Conservation (phyloP, 345 rosid species). For the Erodium maritimum region DNA sequence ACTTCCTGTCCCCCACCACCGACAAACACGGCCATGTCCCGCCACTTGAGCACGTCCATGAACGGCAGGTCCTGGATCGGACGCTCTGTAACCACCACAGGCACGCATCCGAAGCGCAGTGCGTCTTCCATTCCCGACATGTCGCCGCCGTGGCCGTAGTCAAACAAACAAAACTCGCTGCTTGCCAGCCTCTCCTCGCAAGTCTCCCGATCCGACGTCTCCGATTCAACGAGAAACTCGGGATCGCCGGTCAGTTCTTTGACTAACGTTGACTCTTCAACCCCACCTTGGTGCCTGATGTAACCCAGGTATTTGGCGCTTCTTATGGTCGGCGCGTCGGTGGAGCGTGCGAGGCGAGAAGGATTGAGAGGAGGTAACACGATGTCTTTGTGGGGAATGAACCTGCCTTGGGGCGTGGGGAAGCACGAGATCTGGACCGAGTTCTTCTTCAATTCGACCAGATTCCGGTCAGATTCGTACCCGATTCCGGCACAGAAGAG, state of each 20-base stretch:
- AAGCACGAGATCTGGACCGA: slow-evolving; percentile 52
- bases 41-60: slow-evolving; percentile 50
- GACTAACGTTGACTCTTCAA: slow-evolving; percentile 15
- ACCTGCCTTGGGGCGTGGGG: slow-evolving; percentile 25
- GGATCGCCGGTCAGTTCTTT: slow-evolving; percentile 17
- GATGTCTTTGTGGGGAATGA: slow-evolving; percentile 49
- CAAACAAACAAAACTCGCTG: slow-evolving; percentile 43
- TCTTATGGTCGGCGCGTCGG: slow-evolving; percentile 7
- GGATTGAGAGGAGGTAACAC: slow-evolving; percentile 30
- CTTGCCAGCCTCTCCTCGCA: slow-evolving; percentile 13
- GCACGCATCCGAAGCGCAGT: slow-evolving; percentile 42
- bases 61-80: slow-evolving; percentile 51
- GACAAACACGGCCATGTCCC: slow-evolving; percentile 31
- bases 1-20: slow-evolving; percentile 21
- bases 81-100: slow-evolving; percentile 40
- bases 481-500: slow-evolving; percentile 30
- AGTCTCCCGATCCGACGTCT: slow-evolving; percentile 30
- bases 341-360: slow-evolving; percentile 12
- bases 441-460: slow-evolving; percentile 52
- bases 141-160: slow-evolving; percentile 29
- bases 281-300: slow-evolving; percentile 17
- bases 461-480: slow-evolving; percentile 32
- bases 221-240: slow-evolving; percentile 33
- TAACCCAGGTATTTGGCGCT: slow-evolving; percentile 16
- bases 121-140: slow-evolving; percentile 34